Conservation (phyloP, 2,329 filamentous ascomycete genomes). For the Exophiala calicioides region DNA sequence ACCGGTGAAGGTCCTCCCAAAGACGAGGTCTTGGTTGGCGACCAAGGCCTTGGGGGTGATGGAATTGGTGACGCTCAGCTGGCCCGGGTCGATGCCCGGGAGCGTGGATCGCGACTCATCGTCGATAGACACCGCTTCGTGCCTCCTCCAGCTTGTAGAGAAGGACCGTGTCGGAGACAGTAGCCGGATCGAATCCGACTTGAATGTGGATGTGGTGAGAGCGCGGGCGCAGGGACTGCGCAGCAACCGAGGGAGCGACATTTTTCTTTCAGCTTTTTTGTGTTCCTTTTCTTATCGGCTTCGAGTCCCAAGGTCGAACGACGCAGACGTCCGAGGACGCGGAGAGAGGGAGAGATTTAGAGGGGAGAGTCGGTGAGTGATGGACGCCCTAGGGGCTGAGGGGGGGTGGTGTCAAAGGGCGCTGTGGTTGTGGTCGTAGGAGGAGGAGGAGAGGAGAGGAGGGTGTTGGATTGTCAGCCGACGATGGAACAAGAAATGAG, state of each 20-base stretch:
- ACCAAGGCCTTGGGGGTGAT: slow-evolving; percentile 71
- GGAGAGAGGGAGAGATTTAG: neutral
- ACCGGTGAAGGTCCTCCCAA: slow-evolving; percentile 91
- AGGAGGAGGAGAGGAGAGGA: too few species aligned
- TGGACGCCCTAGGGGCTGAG: neutral
- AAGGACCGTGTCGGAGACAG: slow-evolving; percentile 21
- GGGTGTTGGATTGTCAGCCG: too few species aligned
- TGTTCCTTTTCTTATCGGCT: neutral
- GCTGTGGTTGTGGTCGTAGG: too few species aligned
- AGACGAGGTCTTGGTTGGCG: slow-evolving; percentile 79
- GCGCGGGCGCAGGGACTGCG: slow-evolving; percentile 23
- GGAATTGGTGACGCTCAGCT: slow-evolving; percentile 73
- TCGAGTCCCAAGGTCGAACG: neutral
- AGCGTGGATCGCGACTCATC: slow-evolving; percentile 39
- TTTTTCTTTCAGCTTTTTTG: neutral
- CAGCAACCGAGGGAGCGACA: slow-evolving; percentile 28
- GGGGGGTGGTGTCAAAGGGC: slow-evolving; percentile 2
- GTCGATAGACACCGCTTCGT: slow-evolving; percentile 16
- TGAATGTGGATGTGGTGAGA: slow-evolving; percentile 14
- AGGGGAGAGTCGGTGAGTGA: neutral
- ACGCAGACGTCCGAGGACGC: neutral
- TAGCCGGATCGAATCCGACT: slow-evolving; percentile 15
- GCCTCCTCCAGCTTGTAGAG: slow-evolving; percentile 23
- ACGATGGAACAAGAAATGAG: too few species aligned
- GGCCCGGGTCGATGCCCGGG: slow-evolving; percentile 72